phyloP scores from a whole-genome alignment of 2,329 filamentous ascomycete genomes.

The Epicoccum sorghinum region DNA sequence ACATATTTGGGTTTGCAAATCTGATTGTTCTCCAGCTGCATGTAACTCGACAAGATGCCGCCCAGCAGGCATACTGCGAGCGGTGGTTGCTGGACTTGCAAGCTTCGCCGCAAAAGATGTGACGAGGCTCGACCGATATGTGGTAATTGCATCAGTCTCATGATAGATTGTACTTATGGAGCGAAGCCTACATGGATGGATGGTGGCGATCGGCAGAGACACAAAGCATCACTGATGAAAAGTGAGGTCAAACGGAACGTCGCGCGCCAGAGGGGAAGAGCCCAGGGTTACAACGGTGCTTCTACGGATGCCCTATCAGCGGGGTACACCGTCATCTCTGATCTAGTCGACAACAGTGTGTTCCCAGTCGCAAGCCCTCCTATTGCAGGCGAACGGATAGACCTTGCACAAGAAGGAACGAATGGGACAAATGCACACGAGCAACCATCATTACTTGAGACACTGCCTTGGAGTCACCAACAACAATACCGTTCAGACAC shows the following conservation, averaged over 20 bases:
- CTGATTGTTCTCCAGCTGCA: neutral
- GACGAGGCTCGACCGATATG: conserved; percentile 17
- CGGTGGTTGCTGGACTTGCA: conserved; percentile 26
- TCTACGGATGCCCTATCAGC: neutral
- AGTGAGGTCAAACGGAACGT: conserved; percentile 19
- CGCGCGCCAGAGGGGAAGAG: conserved; percentile 14
- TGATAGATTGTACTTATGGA: conserved; percentile 18
- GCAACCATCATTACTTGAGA: neutral
- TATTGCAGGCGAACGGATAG: neutral
- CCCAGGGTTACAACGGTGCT: neutral
- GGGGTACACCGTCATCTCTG: conserved; percentile 6
- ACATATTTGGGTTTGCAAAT: neutral
- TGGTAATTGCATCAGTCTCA: conserved; percentile 12
- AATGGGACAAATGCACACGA: neutral
- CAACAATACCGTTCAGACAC: conserved; percentile 4
- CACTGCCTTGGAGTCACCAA: conserved; percentile 11
- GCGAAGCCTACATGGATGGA: conserved; percentile 23
- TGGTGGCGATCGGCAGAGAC: conserved; percentile 13
- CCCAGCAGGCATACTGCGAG: neutral
- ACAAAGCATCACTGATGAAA: conserved; percentile 14
- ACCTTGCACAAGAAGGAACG: neutral
- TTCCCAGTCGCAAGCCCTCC: neutral
- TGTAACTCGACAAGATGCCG: neutral
- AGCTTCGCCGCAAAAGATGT: conserved; percentile 24
- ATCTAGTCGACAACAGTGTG: neutral